Percentiles rank a stretch among this genome's conserved stretches.
Conservation (phyloP, 495 filamentous ascomycete genomes). For the Eremomyces bilateralis region DNA sequence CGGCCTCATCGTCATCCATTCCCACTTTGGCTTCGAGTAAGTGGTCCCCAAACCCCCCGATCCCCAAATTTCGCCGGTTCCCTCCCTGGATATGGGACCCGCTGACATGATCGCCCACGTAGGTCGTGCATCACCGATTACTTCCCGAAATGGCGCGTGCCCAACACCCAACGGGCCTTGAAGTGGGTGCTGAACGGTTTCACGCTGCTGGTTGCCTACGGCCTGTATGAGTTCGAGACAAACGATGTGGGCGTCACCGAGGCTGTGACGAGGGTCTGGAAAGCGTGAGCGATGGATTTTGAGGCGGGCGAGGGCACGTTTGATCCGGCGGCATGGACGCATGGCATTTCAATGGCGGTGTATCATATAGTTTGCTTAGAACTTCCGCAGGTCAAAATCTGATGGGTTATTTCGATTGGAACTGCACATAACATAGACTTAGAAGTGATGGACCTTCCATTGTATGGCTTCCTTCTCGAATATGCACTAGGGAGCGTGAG, state of each 20-base stretch:
- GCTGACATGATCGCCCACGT: constrained; percentile 1
- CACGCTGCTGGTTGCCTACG: constrained; percentile 63
- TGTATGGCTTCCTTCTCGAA: no score
- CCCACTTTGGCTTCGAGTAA: constrained; percentile 81
- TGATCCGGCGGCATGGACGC: no score
- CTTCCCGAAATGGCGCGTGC: constrained; percentile 49
- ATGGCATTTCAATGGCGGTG: no score
- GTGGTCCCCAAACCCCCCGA: constrained; percentile 11
- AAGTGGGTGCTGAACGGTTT: constrained; percentile 59
- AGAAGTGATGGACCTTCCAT: no score
- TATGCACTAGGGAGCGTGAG: no score
- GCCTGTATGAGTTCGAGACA: constrained; percentile 98
- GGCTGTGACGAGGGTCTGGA: constrained; percentile 70
- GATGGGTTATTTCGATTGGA: no score
- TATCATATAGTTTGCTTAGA: no score
- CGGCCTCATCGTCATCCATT: constrained; percentile 68
- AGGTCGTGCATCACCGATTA: constrained; percentile 76
- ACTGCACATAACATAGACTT: no score
- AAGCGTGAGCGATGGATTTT: no score
- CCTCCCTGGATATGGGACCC: not conserved
- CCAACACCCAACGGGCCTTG: constrained; percentile 37
- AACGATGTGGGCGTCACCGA: constrained; percentile 92
- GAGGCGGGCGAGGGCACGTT: no score
- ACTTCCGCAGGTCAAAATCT: no score
- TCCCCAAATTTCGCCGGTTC: not conserved